Base-by-base conservation (phyloP, 1,284 basidiomycete genomes). In the Lentinus polychrous region DNA sequence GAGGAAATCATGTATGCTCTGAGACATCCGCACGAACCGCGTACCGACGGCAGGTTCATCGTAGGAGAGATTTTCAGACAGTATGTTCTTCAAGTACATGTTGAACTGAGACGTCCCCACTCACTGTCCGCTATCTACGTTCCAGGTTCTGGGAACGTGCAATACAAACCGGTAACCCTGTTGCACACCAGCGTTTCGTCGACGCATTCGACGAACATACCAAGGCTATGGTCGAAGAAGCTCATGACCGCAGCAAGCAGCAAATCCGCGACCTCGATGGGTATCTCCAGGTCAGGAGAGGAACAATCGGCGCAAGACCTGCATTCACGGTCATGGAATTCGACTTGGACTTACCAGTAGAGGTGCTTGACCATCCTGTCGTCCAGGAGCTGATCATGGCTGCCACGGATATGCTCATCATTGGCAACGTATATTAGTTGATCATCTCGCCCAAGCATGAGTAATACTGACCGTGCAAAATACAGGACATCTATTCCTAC, bases 401-500 rank as follows among this genome's bases (percentile, higher is more conserved):
- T 39, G 51, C 56, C 5, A 60, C 57, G 18, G 62, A 65, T 43
- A 49, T 61, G 33, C 45, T 65, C 20, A 55, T 55, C 8, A 57
- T 61, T 31, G 58, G 53, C 14, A 65, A 66, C 49, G 65, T 64
- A 40, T 46, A 62, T 37, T 8, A 14, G n/a, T 18, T 43, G 14
- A 20, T 31, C 14, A 14, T 20, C 8, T 15, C 18, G 45, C 40
- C 51, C 11, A 18, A 42, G 15, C 12, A n/a, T n/a, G n/a, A n/a
- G n/a, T n/a, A n/a, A n/a, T n/a, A n/a, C 35, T 37, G n/a, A 37
- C 35, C 35, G 18, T n/a, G n/a, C n/a, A n/a, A n/a, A n/a, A n/a
- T n/a, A n/a, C 35, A 62, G 59, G 61, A 60, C 40, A 46, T 59
- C 18, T 56, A 52, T 43, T 63, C 60, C 12, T 62, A 60, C 49